Evolutionary conservation across 768 basidiomycete genomes (phyloP).

Genomic region (Pulveroboletus sp.): DNA sequence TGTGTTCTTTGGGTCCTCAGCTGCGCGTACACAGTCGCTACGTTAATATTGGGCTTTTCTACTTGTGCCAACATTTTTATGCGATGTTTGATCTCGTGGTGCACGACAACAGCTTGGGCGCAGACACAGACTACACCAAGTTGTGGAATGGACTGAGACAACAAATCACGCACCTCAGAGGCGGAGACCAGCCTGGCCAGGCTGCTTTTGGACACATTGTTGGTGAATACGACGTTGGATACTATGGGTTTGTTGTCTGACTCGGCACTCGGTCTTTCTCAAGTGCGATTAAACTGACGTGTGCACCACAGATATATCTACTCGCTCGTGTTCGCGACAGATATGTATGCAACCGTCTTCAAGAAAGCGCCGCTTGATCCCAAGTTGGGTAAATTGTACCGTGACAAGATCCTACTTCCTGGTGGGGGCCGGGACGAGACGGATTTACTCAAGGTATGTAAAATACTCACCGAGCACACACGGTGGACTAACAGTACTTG

Average conservation of each 20-base stretch:
- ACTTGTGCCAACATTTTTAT: conserved; percentile 65
- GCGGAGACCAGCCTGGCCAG: conserved; percentile 62
- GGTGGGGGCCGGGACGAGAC: too few relatives aligned
- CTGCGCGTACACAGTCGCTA: conserved; percentile 46
- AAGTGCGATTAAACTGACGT: background rate
- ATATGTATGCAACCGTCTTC: conserved; percentile 69
- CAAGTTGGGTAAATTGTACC: conserved; percentile 57
- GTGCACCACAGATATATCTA: conserved; percentile 52
- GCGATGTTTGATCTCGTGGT: conserved; percentile 28
- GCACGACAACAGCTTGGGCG: conserved; percentile 37
- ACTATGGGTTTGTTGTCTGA: conserved; percentile 46
- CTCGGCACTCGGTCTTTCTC: too few relatives aligned
- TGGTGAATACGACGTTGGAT: conserved; percentile 62
- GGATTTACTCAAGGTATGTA: conserved; percentile 59
- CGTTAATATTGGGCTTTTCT: conserved; percentile 74
- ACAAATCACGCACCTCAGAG: conserved; percentile 61
- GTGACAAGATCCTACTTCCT: conserved; percentile 66
- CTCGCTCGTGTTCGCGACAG: conserved; percentile 57
- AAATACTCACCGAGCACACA: background rate
- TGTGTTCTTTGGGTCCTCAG: background rate
- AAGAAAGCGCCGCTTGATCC: conserved; percentile 70
- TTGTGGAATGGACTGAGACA: conserved; percentile 73
- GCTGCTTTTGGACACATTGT: conserved; percentile 68
- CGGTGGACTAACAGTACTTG: background rate
- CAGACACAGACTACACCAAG: conserved; percentile 55